A percentile compares a stretch with the other conserved stretches of the same genome.
Evolutionary conservation across 225 moss, liverwort and hornwort species (phyloP).

Genomic region (Pleurozium schreberi): DNA sequence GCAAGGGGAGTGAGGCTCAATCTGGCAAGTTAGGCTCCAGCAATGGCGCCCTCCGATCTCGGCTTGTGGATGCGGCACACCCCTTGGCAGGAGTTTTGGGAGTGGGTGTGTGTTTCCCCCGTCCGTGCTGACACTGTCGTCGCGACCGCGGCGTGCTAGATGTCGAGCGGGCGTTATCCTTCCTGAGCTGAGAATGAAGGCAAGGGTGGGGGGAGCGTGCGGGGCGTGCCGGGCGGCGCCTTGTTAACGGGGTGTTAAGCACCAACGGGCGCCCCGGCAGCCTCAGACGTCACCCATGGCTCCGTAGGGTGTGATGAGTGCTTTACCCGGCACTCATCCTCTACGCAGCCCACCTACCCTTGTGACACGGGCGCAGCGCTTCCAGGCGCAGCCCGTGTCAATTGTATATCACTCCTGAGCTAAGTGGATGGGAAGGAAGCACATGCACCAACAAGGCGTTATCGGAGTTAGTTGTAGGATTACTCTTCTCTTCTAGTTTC

Average conservation of each 20-base stretch:
- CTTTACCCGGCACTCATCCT: conserved; percentile 21
- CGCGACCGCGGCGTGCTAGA: not conserved
- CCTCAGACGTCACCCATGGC: conserved; percentile 1
- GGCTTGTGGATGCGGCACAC: not conserved
- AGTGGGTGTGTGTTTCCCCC: not conserved
- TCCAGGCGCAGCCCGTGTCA: not conserved
- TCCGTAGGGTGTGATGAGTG: conserved; percentile 62
- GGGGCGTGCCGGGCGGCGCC: not conserved
- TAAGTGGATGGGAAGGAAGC: not conserved
- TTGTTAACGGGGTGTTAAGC: conserved; percentile 42
- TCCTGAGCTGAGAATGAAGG: conserved; percentile 41
- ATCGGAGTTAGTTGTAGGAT: not conserved
- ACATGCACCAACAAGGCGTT: not conserved
- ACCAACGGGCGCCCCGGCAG: not conserved
- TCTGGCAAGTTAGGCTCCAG: not conserved
- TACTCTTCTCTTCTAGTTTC: not conserved
- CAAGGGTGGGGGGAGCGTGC: not conserved
- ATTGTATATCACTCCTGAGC: conserved; percentile 58
- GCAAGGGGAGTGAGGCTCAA: not conserved
- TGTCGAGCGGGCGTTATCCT: conserved; percentile 18
- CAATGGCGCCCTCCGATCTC: conserved; percentile 8
- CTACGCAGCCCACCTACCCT: conserved; percentile 38
- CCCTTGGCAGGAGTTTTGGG: not conserved
- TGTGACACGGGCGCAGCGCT: conserved; percentile 19
- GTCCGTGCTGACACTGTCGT: not conserved